A percentile compares a stretch with the other conserved stretches of the same genome.
Evolutionary conservation across 2,329 filamentous ascomycete genomes (phyloP).

Genomic region (Zarea fungicola): DNA sequence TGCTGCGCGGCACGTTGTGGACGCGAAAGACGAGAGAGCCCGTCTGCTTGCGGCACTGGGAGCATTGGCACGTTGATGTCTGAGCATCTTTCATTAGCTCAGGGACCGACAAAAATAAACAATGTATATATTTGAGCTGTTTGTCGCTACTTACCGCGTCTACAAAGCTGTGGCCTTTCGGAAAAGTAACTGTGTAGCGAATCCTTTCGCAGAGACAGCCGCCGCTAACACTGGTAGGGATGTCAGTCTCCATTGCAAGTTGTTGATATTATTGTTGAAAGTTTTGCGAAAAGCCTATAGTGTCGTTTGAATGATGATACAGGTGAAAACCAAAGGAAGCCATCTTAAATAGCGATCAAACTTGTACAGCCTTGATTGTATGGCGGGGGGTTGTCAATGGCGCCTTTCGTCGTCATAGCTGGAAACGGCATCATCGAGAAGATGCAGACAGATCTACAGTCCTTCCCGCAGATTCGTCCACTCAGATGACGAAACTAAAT

Average conservation of each 20-base stretch:
- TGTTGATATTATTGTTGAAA: not conserved
- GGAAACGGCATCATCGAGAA: too few species aligned
- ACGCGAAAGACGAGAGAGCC: conserved; percentile 40
- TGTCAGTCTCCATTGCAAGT: conserved; percentile 13
- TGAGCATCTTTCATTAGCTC: conserved; percentile 22
- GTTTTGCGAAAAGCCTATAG: too few species aligned
- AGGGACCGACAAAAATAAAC: too few species aligned
- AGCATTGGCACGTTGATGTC: conserved; percentile 49
- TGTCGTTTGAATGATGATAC: too few species aligned
- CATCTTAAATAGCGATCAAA: too few species aligned
- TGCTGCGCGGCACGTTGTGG: conserved; percentile 31
- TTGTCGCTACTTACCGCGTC: conserved; percentile 25
- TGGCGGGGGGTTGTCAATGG: not conserved
- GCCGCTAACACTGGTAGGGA: conserved; percentile 35
- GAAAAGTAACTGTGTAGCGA: conserved; percentile 44
- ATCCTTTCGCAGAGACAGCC: conserved; percentile 48
- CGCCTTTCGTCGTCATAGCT: conserved; percentile 11
- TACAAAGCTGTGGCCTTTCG: conserved; percentile 39
- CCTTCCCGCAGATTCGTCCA: too few species aligned
- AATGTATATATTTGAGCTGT: too few species aligned
- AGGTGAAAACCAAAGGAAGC: too few species aligned
- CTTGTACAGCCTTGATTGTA: not conserved
- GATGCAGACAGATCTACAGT: too few species aligned
- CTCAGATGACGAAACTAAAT: too few species aligned
- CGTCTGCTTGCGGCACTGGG: conserved; percentile 48